Conservation (phyloP, 805 yeast genomes). For the Cyberlindnera lachancei region DNA sequence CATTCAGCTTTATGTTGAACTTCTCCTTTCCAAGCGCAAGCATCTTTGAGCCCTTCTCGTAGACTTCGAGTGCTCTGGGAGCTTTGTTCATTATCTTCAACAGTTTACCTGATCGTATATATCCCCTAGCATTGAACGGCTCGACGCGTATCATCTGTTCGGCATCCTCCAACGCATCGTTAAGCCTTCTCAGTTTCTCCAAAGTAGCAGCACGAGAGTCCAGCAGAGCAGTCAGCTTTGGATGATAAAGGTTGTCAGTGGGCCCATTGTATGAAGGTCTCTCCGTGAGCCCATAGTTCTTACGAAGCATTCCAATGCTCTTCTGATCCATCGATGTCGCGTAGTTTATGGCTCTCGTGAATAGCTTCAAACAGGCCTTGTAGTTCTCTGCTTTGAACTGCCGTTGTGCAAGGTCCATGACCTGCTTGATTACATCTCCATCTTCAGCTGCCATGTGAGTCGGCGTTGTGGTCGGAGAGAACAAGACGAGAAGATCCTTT, state of each 20-base stretch:
- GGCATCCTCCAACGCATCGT: slow-evolving; percentile 16
- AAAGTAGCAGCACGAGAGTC: slow-evolving; percentile 19
- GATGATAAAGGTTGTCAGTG: slow-evolving; percentile 12
- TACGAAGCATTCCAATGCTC: slow-evolving; percentile 6
- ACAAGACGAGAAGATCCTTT: no score
- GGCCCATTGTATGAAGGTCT: slow-evolving; percentile 11
- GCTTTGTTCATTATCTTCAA: slow-evolving; percentile 4
- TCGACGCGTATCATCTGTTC: slow-evolving; percentile 13
- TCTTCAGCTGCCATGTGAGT: neutral
- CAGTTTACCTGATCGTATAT: slow-evolving; percentile 14
- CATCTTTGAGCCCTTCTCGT: slow-evolving; percentile 6
- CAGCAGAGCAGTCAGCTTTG: slow-evolving; percentile 16
- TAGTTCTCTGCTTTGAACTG: slow-evolving; percentile 11
- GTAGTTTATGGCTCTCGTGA: slow-evolving; percentile 14
- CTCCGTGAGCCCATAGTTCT: slow-evolving; percentile 8
- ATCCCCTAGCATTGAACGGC: slow-evolving; percentile 21
- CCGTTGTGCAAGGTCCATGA: slow-evolving; percentile 10
- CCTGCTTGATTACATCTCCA: slow-evolving; percentile 7
- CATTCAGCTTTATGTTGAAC: slow-evolving; percentile 11
- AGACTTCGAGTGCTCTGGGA: slow-evolving; percentile 6
- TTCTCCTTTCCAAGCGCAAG: slow-evolving; percentile 9
- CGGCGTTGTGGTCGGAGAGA: neutral
- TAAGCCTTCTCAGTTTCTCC: slow-evolving; percentile 10
- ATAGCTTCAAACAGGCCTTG: slow-evolving; percentile 10
- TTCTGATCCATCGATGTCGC: slow-evolving; percentile 13